Evolutionary conservation across 2,329 filamentous ascomycete species (phyloP), one percentile per base, ranked within the genome.

Genomic region (Epichloe aotearoae): DNA sequence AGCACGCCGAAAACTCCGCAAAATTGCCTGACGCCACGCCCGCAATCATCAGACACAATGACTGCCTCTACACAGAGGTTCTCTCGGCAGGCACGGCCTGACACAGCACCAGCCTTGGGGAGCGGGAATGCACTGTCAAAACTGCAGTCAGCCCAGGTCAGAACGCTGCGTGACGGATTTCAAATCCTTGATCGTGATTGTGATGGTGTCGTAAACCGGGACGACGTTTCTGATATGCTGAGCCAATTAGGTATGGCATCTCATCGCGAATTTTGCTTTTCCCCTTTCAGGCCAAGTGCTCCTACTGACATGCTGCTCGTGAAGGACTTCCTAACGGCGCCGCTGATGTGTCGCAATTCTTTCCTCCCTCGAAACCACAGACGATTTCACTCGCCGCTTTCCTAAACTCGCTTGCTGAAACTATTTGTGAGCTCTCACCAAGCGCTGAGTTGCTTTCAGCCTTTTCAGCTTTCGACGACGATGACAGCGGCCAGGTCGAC

Each of bases 381-480:
- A 86, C 84, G 1, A 84, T 96, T 59, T 86, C 86, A 45, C 80
- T 98, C 40, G 87, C 90, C 0, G 80, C 83, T 3, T 98, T 95
- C 64, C 76, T 98, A 20, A 91, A 88, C 62, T 84, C 83, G 1
- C 73, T 98, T 2, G 86, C 90, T 1, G 78, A 80, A 10, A 77
- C 86, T 2, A 73, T 97, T 3, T 79, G 81, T 1, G 77, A 82
- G 0, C 73, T 97, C 17, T 94, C 88, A 1, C 83, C 86, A 0
- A 79, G 82, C 20, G 77, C 81, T 15, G 93, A 98, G 63, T 76
- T 98, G 10, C 72, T 88, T 19, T 91, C 89, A 1, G 93, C 93
- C 0, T 91, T 98, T 58, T 88, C 88, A 2, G 93, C 93, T 0
- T 97, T 97, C 63, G 93, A 98, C 62, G 87, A 95, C 55, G 89